These are phyloP conservation scores for Wallacemonas sp. DNA, from an alignment of 208 protist genomes.

Conservation along the genomic window DNA sequence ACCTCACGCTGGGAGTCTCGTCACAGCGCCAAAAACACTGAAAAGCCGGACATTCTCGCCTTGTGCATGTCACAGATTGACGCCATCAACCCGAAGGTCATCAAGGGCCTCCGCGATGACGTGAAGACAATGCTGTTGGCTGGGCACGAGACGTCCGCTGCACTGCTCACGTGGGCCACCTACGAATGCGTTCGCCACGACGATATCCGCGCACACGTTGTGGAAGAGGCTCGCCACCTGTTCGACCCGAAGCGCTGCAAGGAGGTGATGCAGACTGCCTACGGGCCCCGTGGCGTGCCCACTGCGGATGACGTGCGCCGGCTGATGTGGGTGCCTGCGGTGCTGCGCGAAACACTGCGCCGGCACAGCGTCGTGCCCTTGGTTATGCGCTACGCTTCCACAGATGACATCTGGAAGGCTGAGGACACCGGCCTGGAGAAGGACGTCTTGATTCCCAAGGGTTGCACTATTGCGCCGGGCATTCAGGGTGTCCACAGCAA, in stretches of 20 bases:
- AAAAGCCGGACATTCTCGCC: slow-evolving; percentile 66
- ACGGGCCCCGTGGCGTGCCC: slow-evolving; percentile 63
- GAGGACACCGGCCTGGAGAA: slow-evolving; percentile 71
- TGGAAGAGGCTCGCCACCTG: slow-evolving; percentile 57
- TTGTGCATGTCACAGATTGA: slow-evolving; percentile 86
- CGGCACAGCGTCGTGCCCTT: slow-evolving; percentile 85
- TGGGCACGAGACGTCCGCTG: slow-evolving; percentile 88
- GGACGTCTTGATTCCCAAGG: slow-evolving; percentile 71
- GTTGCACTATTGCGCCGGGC: slow-evolving; percentile 74
- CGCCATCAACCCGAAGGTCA: slow-evolving; percentile 41
- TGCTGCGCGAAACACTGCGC: slow-evolving; percentile 86
- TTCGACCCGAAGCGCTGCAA: slow-evolving; percentile 74
- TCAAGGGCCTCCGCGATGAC: slow-evolving; percentile 80
- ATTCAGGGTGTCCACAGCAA: slow-evolving; percentile 83
- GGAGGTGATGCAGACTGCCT: slow-evolving; percentile 46
- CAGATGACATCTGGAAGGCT: slow-evolving; percentile 73
- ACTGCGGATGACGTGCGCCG: slow-evolving; percentile 49
- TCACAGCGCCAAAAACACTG: slow-evolving; percentile 27
- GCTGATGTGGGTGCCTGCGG: slow-evolving; percentile 74
- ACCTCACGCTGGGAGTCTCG: slow-evolving; percentile 50
- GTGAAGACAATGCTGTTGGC: slow-evolving; percentile 90
- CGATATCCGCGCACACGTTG: slow-evolving; percentile 50
- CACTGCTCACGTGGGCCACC: slow-evolving; percentile 88
- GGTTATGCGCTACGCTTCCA: slow-evolving; percentile 75
- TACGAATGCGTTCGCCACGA: slow-evolving; percentile 76